A percentile compares a stretch with the other conserved stretches of the same genome.
Evolutionary conservation across 164 flowering plant genomes (phyloP).

Genomic region (Euptelea pleiosperma): DNA sequence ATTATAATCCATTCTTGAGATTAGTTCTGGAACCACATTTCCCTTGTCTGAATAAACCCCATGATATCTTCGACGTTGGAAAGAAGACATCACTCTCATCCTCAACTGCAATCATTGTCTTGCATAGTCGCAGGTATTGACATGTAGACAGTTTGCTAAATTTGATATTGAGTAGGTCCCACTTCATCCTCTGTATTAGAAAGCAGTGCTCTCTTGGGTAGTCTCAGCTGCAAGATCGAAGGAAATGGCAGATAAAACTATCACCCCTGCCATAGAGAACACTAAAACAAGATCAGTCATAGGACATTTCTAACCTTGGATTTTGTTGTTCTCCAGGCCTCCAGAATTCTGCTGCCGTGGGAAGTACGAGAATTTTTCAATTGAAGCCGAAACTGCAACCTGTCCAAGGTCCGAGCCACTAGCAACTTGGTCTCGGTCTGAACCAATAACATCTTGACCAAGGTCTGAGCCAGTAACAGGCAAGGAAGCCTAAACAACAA

Average conservation of each 20-base stretch:
- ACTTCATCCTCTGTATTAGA: conserved; percentile 11
- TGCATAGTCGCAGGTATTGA: neutral
- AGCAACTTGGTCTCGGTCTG: conserved; percentile 17
- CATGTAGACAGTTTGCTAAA: neutral
- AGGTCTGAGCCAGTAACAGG: conserved; percentile 14
- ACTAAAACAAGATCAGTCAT: neutral
- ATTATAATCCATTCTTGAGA: too few species aligned
- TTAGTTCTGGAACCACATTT: neutral
- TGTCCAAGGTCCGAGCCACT: conserved; percentile 16
- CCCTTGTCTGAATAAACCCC: neutral
- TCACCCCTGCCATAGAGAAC: neutral
- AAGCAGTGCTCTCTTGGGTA: conserved; percentile 38
- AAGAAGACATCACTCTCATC: neutral
- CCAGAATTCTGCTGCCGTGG: conserved; percentile 29
- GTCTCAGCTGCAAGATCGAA: conserved; percentile 46
- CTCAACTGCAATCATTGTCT: neutral
- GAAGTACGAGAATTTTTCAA: conserved; percentile 42
- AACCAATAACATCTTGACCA: conserved; percentile 13
- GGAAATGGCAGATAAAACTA: neutral
- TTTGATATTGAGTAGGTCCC: neutral
- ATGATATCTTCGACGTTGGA: neutral
- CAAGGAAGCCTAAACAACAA: conserved; percentile 28
- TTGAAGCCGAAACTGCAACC: conserved; percentile 15
- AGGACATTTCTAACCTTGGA: conserved; percentile 49
- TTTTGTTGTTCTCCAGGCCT: conserved; percentile 68